Evolutionary conservation across 352 stramenopile species (phyloP), one percentile per base, ranked within the genome.

Genomic region (Vaucheria bursata): DNA sequence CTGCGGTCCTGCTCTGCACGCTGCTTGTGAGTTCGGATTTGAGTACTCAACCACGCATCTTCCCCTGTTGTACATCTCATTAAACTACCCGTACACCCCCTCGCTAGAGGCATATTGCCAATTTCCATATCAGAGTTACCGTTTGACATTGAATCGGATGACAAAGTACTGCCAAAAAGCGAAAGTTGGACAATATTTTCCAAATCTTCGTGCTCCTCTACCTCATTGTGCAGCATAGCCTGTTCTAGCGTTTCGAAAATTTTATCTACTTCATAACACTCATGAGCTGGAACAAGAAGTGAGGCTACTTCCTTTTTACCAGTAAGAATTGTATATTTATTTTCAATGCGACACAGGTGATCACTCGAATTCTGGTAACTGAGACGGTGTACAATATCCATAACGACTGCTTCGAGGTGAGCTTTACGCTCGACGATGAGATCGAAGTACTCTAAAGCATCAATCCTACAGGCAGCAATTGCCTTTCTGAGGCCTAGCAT

Each of bases 161-260:
- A 35, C 3, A 67, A 38, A 37, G 73, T 68, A 1, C 37, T 80
- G 66, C 65, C 36, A 59, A 77, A 80, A 3, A 80, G 66, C 39
- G 75, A 59, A 12, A 59, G 45, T 25, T 59, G 75, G 34, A 80
- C 75, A 59, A 80, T 75, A 52, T 80, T 70, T 8, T 52, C 75
- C 49, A 78, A 68, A 52, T 80, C 75, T 70, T 80, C 18, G 6
- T n/a, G 36, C 66, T 31, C 40, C 45, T 59, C 45, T 25, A 59
- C 25, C 45, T 59, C 45, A 25, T 25, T 18, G 45, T 12, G 25
- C 25, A 25, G 12, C 45, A 59, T 12, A 12, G 45, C 45, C 12
- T 12, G 12, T 12, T 25, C 45, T 12, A 59, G 45, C 45, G 45
- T 25, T 59, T 59, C 45, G 25, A 59, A 59, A 25, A 59, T 59